phyloP scores from a whole-genome alignment of 2,329 filamentous ascomycete species.

The Hypoxylon rubiginosum region DNA sequence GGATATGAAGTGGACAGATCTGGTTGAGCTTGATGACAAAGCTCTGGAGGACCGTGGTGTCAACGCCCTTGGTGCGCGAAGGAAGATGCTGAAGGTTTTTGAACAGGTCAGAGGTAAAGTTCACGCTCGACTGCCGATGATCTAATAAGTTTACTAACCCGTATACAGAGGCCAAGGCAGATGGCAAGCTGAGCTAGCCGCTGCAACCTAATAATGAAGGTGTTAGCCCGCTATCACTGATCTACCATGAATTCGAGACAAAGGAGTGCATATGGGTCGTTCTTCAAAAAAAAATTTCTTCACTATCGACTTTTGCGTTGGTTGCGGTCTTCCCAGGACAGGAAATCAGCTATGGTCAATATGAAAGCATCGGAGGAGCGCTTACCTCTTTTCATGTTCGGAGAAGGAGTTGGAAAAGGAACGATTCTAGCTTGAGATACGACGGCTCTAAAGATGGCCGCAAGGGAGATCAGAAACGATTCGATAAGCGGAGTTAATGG shows the following conservation, averaged over 20 bases:
- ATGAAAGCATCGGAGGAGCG: conserved; percentile 7
- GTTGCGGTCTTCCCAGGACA: conserved; percentile 1
- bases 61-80: conserved; percentile 91
- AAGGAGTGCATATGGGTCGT: conserved; percentile 9
- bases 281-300: not conserved
- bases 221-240: conserved; percentile 16
- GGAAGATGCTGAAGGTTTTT: conserved; percentile 99
- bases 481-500: conserved; percentile 12
- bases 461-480: conserved; percentile 2
- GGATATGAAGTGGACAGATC: conserved; percentile 95
- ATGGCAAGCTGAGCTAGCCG: conserved; percentile 73
- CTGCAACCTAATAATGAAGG: conserved; percentile 38
- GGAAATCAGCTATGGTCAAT: conserved; percentile 8
- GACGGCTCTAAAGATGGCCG: conserved; percentile 5
- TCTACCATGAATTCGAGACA: conserved; percentile 21
- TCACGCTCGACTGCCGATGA: not conserved
- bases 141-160: conserved; percentile 48
- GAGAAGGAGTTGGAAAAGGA: conserved; percentile 20
- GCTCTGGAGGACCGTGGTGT: conserved; percentile 93
- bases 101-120: conserved; percentile 85
- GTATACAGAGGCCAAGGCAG: conserved; percentile 74
- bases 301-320: not conserved
- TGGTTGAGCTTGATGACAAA: conserved; percentile 92
- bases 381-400: conserved; percentile 22
- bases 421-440: conserved; percentile 14